Conservation (phyloP, 75 land plant genomes). For the Pinus albicaulis region DNA sequence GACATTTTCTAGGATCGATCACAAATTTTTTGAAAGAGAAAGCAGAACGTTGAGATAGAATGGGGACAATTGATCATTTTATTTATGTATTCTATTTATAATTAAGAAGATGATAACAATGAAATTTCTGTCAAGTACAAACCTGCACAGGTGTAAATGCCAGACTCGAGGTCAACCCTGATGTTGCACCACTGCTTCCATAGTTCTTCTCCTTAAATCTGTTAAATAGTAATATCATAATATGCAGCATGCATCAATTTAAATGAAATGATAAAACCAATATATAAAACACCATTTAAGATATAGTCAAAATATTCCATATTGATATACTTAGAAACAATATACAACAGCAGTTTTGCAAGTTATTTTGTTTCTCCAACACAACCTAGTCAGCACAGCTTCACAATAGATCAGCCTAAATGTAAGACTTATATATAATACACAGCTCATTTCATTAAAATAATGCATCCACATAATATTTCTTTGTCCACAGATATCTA, state of each 20-base stretch:
- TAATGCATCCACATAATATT: neutral
- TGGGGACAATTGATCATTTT: no score
- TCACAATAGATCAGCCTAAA: neutral
- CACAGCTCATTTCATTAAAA: slow-evolving; percentile 4
- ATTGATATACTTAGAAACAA: neutral
- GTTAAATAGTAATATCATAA: slow-evolving; percentile 16
- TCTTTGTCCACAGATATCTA: neutral
- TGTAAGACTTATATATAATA: neutral
- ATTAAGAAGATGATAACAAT: neutral
- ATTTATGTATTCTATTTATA: no score
- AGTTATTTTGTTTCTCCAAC: neutral
- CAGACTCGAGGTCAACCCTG: slow-evolving; percentile 94
- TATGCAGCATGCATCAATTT: neutral
- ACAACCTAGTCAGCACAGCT: neutral
- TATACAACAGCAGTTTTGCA: neutral
- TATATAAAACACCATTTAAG: neutral
- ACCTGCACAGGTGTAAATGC: slow-evolving; percentile 99
- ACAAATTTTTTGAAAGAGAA: neutral
- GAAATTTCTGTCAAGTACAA: neutral
- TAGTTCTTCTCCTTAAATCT: slow-evolving; percentile 93
- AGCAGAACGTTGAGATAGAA: neutral
- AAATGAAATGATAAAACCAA: neutral
- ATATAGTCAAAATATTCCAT: neutral
- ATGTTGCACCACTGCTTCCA: slow-evolving; percentile 97
- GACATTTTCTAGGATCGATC: neutral